Conservation (phyloP, 2,329 filamentous ascomycete species). For the Apiospora pterosperma region DNA sequence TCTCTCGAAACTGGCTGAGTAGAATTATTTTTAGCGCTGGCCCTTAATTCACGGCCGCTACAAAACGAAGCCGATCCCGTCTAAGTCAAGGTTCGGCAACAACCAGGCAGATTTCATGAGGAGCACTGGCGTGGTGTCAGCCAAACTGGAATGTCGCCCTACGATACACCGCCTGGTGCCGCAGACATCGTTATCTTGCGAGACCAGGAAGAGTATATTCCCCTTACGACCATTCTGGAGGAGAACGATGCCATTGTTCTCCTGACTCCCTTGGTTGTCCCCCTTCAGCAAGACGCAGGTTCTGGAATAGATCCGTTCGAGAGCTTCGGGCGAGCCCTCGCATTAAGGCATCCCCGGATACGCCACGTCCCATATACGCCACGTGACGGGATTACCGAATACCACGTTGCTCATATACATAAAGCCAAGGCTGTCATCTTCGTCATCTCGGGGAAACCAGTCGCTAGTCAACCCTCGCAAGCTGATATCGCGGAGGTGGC, state of each 20-base stretch:
- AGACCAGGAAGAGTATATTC: constrained; percentile 32
- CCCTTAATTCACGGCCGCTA: neutral
- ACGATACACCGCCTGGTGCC: neutral
- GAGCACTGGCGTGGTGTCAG: neutral
- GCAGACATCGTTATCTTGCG: neutral
- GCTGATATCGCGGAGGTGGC: constrained; percentile 46
- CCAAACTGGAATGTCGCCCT: constrained; percentile 1
- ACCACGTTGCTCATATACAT: constrained; percentile 61
- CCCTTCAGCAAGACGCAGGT: constrained; percentile 35
- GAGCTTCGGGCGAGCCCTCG: constrained; percentile 61
- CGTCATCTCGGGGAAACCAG: constrained; percentile 50
- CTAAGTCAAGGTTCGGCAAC: neutral
- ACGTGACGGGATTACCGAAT: constrained; percentile 58
- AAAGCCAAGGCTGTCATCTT: constrained; percentile 59
- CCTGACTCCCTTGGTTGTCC: constrained; percentile 54
- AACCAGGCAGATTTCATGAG: neutral
- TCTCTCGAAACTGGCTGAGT: neutral
- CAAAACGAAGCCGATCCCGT: neutral
- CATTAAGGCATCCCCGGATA: constrained; percentile 55
- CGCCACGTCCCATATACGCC: constrained; percentile 71
- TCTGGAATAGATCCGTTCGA: constrained; percentile 67
- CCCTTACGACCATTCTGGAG: constrained; percentile 41
- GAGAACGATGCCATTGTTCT: constrained; percentile 57
- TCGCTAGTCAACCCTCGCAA: constrained; percentile 47
- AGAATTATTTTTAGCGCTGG: neutral